Evolutionary conservation across 176 grass and related monocot genomes (phyloP).

Genomic region (Otatea glauca): DNA sequence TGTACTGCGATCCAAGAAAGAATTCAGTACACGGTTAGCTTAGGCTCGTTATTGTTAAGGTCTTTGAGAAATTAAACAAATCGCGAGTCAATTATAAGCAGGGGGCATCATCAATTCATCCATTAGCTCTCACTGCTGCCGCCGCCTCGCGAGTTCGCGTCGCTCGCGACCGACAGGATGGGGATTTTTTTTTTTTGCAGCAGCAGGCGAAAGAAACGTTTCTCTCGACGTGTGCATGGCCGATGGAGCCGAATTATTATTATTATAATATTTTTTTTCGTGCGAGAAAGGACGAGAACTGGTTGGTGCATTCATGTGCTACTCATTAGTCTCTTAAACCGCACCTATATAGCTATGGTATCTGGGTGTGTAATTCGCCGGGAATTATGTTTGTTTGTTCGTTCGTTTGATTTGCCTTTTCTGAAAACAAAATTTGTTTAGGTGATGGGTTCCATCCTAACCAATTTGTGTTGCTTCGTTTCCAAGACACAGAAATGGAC

Average conservation of each 20-base stretch:
- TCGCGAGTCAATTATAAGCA: conserved; percentile 11
- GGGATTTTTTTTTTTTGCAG: neutral
- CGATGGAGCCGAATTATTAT: neutral
- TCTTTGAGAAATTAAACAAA: conserved; percentile 41
- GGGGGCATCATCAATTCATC: neutral
- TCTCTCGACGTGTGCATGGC: conserved; percentile 39
- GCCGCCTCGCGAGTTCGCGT: conserved; percentile 14
- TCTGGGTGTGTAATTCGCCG: neutral
- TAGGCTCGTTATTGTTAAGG: neutral
- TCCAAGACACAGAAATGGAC: conserved; percentile 24
- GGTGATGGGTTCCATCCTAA: conserved; percentile 52
- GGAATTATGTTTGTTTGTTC: neutral
- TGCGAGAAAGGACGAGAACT: conserved; percentile 35
- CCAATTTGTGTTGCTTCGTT: conserved; percentile 42
- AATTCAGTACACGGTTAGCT: neutral
- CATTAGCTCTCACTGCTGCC: neutral
- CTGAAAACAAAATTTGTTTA: neutral
- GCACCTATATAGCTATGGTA: neutral
- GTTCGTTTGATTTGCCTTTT: neutral
- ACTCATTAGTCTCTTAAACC: neutral
- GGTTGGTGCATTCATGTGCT: conserved; percentile 53
- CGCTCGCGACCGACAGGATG: conserved; percentile 54
- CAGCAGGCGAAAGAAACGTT: conserved; percentile 5
- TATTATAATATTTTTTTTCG: neutral
- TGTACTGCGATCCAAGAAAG: conserved; percentile 18